These are phyloP conservation scores for Papiliotrema nemorosa DNA, from an alignment of 1,284 basidiomycete genomes.

Conservation along the genomic window DNA sequence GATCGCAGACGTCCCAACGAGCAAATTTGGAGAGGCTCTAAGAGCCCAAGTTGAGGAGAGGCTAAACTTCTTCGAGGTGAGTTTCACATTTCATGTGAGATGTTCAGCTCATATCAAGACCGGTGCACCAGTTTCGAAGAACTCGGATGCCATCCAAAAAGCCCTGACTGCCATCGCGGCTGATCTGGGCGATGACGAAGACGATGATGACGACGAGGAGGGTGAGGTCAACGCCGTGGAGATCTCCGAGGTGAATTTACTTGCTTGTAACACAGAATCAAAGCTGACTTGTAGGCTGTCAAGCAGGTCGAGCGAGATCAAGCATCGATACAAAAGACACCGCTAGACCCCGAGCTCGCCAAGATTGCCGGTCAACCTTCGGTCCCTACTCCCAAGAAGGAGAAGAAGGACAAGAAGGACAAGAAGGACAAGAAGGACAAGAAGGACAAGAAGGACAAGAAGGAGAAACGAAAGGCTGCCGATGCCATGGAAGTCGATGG, in stretches of 20 bases:
- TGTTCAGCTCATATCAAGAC: slow-evolving; percentile 51
- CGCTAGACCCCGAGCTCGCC: slow-evolving; percentile 43
- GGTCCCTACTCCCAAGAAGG: slow-evolving; percentile 25
- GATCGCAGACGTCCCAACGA: slow-evolving; percentile 69
- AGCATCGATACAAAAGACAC: slow-evolving; percentile 22
- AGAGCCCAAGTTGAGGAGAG: slow-evolving; percentile 94
- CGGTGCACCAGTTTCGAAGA: slow-evolving; percentile 76
- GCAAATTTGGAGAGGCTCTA: slow-evolving; percentile 93
- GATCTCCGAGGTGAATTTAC: slow-evolving; percentile 28
- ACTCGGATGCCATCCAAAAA: slow-evolving; percentile 82
- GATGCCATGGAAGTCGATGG: slow-evolving; percentile 10
- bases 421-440: slow-evolving; percentile 46
- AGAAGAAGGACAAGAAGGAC: slow-evolving; percentile 30
- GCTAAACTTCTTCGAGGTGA: slow-evolving; percentile 81
- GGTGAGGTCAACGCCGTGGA: slow-evolving; percentile 53
- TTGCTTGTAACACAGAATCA: no score
- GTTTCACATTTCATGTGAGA: no score
- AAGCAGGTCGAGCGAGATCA: slow-evolving; percentile 56
- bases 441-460: slow-evolving; percentile 50
- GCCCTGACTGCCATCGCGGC: slow-evolving; percentile 72
- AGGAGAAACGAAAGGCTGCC: slow-evolving; percentile 33
- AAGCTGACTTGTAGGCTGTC: slow-evolving; percentile 27
- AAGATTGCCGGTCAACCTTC: slow-evolving; percentile 29
- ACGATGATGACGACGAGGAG: slow-evolving; percentile 63
- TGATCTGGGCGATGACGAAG: slow-evolving; percentile 64